Evolutionary conservation across 202 grass and related monocot genomes (phyloP).

Genomic region (Schoenoplectus tabernaemontani): DNA sequence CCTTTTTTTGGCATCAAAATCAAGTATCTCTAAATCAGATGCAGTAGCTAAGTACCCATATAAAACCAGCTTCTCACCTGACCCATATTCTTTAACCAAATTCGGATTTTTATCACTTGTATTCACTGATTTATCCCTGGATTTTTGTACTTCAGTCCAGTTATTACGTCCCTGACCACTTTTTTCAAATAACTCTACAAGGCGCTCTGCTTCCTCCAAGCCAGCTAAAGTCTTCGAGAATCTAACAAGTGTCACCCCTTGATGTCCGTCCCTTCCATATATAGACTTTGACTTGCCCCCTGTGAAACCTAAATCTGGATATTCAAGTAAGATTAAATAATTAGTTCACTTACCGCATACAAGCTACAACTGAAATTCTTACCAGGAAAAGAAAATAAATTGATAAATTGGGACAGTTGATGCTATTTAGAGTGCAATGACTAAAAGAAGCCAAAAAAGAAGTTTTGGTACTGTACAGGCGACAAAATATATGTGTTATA

Average conservation of each 20-base stretch:
- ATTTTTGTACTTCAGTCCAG: conserved; percentile 22
- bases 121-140: conserved; percentile 7
- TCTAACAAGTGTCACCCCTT: conserved; percentile 36
- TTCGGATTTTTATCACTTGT: conserved; percentile 24
- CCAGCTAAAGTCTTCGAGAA: conserved; percentile 44
- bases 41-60: conserved; percentile 64
- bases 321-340: not conserved
- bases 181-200: conserved; percentile 40
- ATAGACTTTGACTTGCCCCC: conserved; percentile 33
- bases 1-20: conserved; percentile 37
- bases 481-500: not conserved
- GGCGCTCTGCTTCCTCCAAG: conserved; percentile 46
- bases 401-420: not conserved
- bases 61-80: conserved; percentile 31
- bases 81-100: conserved; percentile 39
- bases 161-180: conserved; percentile 36
- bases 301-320: conserved; percentile 52
- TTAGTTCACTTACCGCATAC: not conserved
- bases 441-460: not conserved
- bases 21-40: conserved; percentile 51
- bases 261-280: conserved; percentile 50
- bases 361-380: not conserved
- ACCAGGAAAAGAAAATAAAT: not conserved
- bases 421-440: not conserved
- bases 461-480: not conserved